Evolutionary conservation across 768 basidiomycete genomes (phyloP).

Genomic region (Mycena leptocephala): DNA sequence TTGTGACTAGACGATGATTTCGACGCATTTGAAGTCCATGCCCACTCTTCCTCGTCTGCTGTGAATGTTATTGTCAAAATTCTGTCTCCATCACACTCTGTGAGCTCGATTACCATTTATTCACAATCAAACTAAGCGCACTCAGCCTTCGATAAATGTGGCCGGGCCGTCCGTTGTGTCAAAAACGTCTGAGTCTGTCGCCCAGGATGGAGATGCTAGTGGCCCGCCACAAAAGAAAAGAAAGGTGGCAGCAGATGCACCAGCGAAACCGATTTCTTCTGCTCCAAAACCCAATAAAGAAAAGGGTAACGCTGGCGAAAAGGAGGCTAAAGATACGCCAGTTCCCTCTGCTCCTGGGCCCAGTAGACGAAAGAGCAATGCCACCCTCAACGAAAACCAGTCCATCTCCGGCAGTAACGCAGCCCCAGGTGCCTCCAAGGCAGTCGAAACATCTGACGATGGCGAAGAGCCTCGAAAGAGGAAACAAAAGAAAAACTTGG

Average conservation of each 20-base stretch:
- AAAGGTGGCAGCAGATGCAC: conserved; percentile 2
- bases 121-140: background rate
- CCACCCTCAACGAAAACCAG: background rate
- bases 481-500: conserved; percentile 30
- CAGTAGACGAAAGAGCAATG: conserved; percentile 6
- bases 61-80: conserved; percentile 58
- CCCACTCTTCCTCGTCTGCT: conserved; percentile 49
- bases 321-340: background rate
- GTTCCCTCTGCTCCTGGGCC: background rate
- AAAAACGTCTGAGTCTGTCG: background rate
- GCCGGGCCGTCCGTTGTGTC: background rate
- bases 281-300: background rate
- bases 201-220: background rate
- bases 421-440: background rate
- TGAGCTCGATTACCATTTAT: conserved; percentile 4
- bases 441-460: background rate
- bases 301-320: background rate
- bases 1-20: conserved; percentile 83
- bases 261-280: background rate
- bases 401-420: background rate
- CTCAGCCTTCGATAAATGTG: background rate
- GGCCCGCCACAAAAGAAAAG: conserved; percentile 21
- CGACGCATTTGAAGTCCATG: conserved; percentile 74
- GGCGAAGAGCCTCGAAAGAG: conserved; percentile 38
- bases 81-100: conserved; percentile 1